A percentile compares a stretch with the other conserved stretches of the same genome.
Evolutionary conservation across 345 rosid species (phyloP).

Genomic region (Gossypioides kirkii): DNA sequence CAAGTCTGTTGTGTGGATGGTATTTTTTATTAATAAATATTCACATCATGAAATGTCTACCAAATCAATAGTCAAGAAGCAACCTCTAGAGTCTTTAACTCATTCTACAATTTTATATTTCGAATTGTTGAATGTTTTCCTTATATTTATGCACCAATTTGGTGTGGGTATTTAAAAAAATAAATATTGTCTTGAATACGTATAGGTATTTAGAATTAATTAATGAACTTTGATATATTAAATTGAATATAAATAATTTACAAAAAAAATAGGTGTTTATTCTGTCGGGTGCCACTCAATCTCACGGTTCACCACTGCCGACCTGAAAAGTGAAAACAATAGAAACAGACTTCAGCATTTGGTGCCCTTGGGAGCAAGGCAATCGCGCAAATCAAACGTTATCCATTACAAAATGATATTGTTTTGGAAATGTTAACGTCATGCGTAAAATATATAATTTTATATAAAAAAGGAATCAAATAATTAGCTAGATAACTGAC

Average conservation of each 20-base stretch:
- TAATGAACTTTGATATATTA: too few relatives aligned
- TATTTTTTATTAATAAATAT: neutral
- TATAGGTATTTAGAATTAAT: too few relatives aligned
- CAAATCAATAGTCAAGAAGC: neutral
- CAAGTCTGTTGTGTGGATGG: neutral
- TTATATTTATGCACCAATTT: neutral
- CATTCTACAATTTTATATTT: neutral
- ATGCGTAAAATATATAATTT: too few relatives aligned
- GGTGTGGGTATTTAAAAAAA: neutral
- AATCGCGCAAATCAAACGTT: neutral
- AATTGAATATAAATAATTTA: too few relatives aligned
- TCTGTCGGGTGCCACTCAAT: neutral
- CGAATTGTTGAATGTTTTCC: neutral
- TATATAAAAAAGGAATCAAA: too few relatives aligned
- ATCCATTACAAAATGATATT: neutral
- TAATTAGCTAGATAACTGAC: neutral
- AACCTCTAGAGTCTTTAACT: neutral
- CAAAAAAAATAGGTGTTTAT: neutral
- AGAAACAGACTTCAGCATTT: neutral
- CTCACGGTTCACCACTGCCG: constrained; percentile 7
- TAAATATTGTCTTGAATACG: too few relatives aligned
- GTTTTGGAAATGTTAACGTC: neutral
- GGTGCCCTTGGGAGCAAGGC: neutral
- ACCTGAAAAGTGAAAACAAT: neutral
- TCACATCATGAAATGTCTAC: neutral